phyloP scores from a whole-genome alignment of 768 basidiomycete genomes.

The Leccinum disarticulatum region DNA sequence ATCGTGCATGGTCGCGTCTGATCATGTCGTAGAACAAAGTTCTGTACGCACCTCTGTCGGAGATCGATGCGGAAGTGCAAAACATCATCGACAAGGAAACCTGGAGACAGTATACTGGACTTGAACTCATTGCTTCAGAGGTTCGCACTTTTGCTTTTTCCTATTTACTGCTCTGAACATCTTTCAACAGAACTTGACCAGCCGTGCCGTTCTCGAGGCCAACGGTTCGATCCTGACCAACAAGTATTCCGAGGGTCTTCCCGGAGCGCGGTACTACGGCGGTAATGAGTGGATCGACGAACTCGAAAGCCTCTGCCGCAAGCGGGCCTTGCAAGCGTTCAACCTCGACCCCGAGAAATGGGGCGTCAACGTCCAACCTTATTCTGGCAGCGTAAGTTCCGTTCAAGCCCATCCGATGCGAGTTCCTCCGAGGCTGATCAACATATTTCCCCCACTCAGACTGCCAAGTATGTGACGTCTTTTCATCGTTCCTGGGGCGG shows the following conservation, averaged over 20 bases:
- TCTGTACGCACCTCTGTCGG: constrained; percentile 82
- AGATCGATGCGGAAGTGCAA: constrained; percentile 93
- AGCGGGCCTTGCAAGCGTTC: constrained; percentile 95
- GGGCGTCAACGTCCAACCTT: constrained; percentile 99
- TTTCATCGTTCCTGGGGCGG: not conserved
- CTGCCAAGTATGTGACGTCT: constrained; percentile 70
- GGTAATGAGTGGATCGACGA: constrained; percentile 99
- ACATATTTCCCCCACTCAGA: constrained; percentile 41
- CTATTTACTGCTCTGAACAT: not conserved
- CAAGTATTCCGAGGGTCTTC: constrained; percentile 99
- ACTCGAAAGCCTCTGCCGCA: constrained; percentile 90
- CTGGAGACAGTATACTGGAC: constrained; percentile 96
- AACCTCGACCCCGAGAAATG: constrained; percentile 89
- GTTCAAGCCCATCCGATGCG: constrained; percentile 14
- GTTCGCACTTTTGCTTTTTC: constrained; percentile 40
- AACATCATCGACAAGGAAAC: constrained; percentile 99
- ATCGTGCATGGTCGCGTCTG: not conserved
- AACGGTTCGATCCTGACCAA: constrained; percentile 98
- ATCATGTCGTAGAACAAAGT: constrained; percentile 71
- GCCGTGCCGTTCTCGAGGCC: constrained; percentile 93
- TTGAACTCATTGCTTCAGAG: constrained; percentile 99
- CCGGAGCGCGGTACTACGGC: constrained; percentile 94
- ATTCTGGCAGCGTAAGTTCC: constrained; percentile 82
- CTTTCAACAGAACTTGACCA: constrained; percentile 82
- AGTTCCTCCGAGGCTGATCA: constrained; percentile 12